A percentile compares a stretch with the other conserved stretches of the same genome.
phyloP scores from a whole-genome alignment of 2,329 filamentous ascomycete species.

The Curvularia sp. region DNA sequence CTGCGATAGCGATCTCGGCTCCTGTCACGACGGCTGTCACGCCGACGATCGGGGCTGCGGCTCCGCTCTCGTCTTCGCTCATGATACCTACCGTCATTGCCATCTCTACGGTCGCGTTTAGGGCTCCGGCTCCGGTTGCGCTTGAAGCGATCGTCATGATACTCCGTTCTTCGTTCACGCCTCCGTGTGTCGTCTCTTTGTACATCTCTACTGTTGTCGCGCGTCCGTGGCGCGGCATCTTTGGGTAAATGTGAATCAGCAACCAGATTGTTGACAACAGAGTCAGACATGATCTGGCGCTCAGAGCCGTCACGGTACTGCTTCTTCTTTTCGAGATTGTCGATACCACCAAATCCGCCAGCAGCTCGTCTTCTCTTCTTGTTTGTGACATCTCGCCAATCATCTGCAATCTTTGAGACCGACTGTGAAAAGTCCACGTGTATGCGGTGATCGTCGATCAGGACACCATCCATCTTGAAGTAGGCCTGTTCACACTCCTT shows the following conservation, averaged over 20 bases:
- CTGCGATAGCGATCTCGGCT: constrained; percentile 53
- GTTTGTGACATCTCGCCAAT: constrained; percentile 87
- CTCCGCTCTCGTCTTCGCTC: constrained; percentile 39
- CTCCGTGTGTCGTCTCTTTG: constrained; percentile 53
- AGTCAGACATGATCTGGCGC: constrained; percentile 42
- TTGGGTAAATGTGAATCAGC: constrained; percentile 34
- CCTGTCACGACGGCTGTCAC: constrained; percentile 47
- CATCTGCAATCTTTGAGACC: constrained; percentile 83
- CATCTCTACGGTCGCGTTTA: constrained; percentile 41
- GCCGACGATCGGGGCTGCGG: constrained; percentile 41
- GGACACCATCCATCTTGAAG: constrained; percentile 97
- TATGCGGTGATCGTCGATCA: constrained; percentile 96
- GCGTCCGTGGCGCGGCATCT: constrained; percentile 16
- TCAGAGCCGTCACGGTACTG: constrained; percentile 68
- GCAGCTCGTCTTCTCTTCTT: constrained; percentile 71
- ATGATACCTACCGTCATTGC: constrained; percentile 41
- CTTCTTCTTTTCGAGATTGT: constrained; percentile 84
- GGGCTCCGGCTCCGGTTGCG: constrained; percentile 49
- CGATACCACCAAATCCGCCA: constrained; percentile 89
- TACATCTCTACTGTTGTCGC: constrained; percentile 25
- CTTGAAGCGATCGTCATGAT: constrained; percentile 50
- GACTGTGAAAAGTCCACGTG: constrained; percentile 99
- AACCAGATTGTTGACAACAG: constrained; percentile 44
- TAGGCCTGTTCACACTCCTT: constrained; percentile 93
- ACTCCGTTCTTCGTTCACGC: constrained; percentile 44